Evolutionary conservation across 169 alveolate genomes (phyloP).

Genomic region (Fabrea salina): DNA sequence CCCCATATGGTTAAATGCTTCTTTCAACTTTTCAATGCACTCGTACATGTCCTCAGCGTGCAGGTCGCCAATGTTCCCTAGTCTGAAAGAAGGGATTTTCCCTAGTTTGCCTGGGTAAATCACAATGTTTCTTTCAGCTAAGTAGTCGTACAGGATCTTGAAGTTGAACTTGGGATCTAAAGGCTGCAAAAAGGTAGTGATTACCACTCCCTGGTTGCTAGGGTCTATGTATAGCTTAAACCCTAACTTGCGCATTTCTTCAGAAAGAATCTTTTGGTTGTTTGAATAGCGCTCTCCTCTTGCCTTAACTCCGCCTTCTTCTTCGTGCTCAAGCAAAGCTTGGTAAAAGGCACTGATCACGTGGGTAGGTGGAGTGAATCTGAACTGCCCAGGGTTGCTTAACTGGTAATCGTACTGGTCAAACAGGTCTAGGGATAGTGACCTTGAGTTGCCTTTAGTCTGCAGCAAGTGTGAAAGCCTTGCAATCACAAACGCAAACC

Average conservation of each 20-base stretch:
- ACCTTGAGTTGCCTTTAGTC: constrained; percentile 51
- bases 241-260: constrained; percentile 41
- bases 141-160: constrained; percentile 35
- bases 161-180: constrained; percentile 49
- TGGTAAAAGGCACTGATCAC: constrained; percentile 51
- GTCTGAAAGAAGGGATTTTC: constrained; percentile 59
- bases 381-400: constrained; percentile 42
- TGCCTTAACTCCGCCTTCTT: constrained; percentile 54
- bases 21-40: background rate
- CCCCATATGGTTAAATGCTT: constrained; percentile 29
- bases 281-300: constrained; percentile 49
- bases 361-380: constrained; percentile 76
- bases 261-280: constrained; percentile 39
- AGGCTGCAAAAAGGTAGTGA: constrained; percentile 57
- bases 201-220: constrained; percentile 41
- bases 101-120: constrained; percentile 73
- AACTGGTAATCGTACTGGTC: constrained; percentile 51
- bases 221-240: constrained; percentile 46
- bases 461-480: constrained; percentile 24
- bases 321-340: constrained; percentile 57
- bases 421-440: constrained; percentile 58
- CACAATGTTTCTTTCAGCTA: constrained; percentile 44
- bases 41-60: constrained; percentile 42
- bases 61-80: constrained; percentile 65
- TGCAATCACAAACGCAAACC: constrained; percentile 59